Evolutionary conservation across 2,329 filamentous ascomycete species (phyloP).

Genomic region (Aspergillus udagawae): DNA sequence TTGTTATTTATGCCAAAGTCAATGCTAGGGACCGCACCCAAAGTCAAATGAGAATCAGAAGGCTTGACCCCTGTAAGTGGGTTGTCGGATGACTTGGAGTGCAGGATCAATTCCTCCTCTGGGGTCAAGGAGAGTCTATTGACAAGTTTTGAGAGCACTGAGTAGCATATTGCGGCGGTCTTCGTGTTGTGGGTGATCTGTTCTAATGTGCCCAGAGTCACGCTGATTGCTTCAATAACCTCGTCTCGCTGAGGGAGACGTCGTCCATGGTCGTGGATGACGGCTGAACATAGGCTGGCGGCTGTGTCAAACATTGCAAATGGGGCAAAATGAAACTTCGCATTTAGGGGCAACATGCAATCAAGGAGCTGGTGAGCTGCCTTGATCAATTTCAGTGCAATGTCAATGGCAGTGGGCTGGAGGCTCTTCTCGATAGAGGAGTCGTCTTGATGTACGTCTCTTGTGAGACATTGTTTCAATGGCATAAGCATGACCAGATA

Average conservation of each 20-base stretch:
- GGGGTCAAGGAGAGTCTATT: constrained; percentile 10
- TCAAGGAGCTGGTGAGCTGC: constrained; percentile 42
- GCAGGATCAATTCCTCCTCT: background rate
- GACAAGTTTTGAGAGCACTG: constrained; percentile 19
- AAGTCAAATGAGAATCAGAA: background rate
- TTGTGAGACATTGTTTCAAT: constrained; percentile 46
- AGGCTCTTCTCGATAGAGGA: constrained; percentile 35
- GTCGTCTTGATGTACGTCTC: constrained; percentile 20
- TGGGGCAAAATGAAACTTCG: constrained; percentile 48
- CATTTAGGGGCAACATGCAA: constrained; percentile 39
- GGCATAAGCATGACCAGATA: constrained; percentile 47
- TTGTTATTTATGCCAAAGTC: background rate
- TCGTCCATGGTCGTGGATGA: constrained; percentile 47
- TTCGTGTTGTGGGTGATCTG: constrained; percentile 18
- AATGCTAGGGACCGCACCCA: background rate
- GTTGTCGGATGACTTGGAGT: constrained; percentile 1
- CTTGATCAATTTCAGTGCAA: constrained; percentile 42
- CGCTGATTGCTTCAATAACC: constrained; percentile 39
- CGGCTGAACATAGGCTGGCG: constrained; percentile 48
- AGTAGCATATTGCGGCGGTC: constrained; percentile 21
- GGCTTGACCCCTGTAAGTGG: constrained; percentile 1
- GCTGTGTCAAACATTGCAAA: constrained; percentile 52
- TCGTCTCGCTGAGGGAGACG: constrained; percentile 41
- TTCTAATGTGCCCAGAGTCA: constrained; percentile 33
- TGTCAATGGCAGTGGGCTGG: constrained; percentile 42